A percentile compares a stretch with the other conserved stretches of the same genome.
Conservation (phyloP, 768 basidiomycete genomes). For the Termitomyces sp. region DNA sequence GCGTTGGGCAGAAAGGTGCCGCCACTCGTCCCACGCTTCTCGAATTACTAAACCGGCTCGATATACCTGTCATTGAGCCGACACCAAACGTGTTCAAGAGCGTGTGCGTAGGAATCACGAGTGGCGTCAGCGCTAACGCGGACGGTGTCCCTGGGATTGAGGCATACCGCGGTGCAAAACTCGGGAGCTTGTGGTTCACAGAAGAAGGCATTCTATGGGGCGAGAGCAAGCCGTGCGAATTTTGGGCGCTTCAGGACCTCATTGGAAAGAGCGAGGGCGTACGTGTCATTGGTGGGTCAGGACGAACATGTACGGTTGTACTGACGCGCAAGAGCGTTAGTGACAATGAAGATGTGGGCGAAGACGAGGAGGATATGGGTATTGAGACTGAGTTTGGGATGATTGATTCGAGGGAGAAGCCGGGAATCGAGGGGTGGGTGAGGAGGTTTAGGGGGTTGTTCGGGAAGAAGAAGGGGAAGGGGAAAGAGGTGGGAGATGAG, state of each 20-base stretch:
- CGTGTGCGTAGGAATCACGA: slow-evolving; percentile 35
- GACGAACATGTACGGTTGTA: slow-evolving; percentile 63
- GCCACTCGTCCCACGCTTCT: slow-evolving; percentile 48
- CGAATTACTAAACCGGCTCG: slow-evolving; percentile 49
- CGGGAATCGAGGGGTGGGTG: slow-evolving; percentile 66
- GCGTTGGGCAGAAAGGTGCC: slow-evolving; percentile 44
- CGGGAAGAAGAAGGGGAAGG: slow-evolving; percentile 32
- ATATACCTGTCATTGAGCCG: slow-evolving; percentile 43
- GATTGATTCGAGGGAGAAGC: slow-evolving; percentile 68
- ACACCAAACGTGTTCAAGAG: slow-evolving; percentile 53
- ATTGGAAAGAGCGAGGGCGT: slow-evolving; percentile 45
- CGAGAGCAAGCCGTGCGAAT: slow-evolving; percentile 74
- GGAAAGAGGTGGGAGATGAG: slow-evolving; percentile 6
- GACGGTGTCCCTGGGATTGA: slow-evolving; percentile 59
- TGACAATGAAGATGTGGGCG: slow-evolving; percentile 15
- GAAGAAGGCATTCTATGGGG: slow-evolving; percentile 68
- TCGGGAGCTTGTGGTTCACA: slow-evolving; percentile 72
- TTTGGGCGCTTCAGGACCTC: slow-evolving; percentile 66
- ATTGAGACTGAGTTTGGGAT: slow-evolving; percentile 68
- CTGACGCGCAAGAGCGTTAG: slow-evolving; percentile 34
- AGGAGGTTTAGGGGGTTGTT: slow-evolving; percentile 52
- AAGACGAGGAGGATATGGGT: slow-evolving; percentile 37
- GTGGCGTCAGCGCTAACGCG: slow-evolving; percentile 30
- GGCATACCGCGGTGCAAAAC: slow-evolving; percentile 69
- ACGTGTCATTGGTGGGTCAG: slow-evolving; percentile 57